Percentiles rank a stretch among this genome's conserved stretches.
phyloP scores from a whole-genome alignment of 495 filamentous ascomycete genomes.

The Trypethelium eluteriae region DNA sequence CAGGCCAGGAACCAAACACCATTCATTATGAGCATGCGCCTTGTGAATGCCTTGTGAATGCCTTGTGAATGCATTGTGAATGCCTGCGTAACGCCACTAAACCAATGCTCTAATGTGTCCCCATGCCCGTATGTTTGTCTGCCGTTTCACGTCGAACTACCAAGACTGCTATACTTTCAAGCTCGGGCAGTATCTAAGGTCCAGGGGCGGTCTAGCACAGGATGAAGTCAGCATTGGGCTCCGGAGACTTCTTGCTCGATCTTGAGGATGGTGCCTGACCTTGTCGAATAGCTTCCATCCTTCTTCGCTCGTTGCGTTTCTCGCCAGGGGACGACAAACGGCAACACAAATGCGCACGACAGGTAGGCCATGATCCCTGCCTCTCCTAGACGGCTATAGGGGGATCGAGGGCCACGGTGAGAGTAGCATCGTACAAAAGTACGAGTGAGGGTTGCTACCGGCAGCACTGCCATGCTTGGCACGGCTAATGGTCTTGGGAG shows the following conservation, averaged over 20 bases:
- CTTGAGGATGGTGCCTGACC: background rate
- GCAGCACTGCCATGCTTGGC: background rate
- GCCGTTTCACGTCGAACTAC: background rate
- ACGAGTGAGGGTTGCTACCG: background rate
- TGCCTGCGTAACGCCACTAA: slow-evolving; percentile 3
- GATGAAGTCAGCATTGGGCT: background rate
- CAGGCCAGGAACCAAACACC: background rate
- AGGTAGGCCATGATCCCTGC: slow-evolving; percentile 10
- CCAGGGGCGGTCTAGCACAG: slow-evolving; percentile 6
- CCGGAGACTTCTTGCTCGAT: background rate
- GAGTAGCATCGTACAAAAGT: slow-evolving; percentile 4
- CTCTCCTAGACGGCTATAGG: background rate
- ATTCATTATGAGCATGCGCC: background rate
- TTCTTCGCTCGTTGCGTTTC: slow-evolving; percentile 7
- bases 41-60: background rate
- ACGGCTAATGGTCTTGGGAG: too few species aligned
- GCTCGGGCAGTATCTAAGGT: slow-evolving; percentile 9
- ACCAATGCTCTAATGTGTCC: background rate
- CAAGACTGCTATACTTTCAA: background rate
- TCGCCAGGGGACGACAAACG: slow-evolving; percentile 4
- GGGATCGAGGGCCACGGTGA: background rate
- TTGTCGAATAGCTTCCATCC: slow-evolving; percentile 10
- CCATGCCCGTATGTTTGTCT: background rate
- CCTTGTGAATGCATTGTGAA: background rate
- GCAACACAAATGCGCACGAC: slow-evolving; percentile 7